phyloP scores from a whole-genome alignment of 345 rosid genomes.

The Bruguiera parviflora region DNA sequence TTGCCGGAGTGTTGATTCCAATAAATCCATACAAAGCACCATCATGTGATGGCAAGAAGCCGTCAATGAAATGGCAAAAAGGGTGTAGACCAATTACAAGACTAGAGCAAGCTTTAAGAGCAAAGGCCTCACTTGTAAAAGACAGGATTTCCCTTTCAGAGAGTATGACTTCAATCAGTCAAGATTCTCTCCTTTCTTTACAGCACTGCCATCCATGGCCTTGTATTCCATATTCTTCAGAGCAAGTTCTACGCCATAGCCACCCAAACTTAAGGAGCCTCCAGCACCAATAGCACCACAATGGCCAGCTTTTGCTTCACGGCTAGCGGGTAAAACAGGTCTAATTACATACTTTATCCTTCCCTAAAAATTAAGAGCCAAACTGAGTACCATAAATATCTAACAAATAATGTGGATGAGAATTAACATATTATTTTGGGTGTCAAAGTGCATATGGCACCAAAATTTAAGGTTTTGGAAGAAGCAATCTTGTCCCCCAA shows the following conservation, averaged over 20 bases:
- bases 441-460: not conserved
- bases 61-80: no score
- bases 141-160: not conserved
- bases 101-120: not conserved
- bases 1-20: not conserved
- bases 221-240: conserved; percentile 98
- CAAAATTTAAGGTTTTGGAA: no score
- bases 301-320: conserved; percentile 63
- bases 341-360: conserved; percentile 82
- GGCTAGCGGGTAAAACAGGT: conserved; percentile 83
- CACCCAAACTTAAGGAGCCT: conserved; percentile 80
- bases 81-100: no score
- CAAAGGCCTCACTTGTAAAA: not conserved
- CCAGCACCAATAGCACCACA: conserved; percentile 85
- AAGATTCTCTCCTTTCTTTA: conserved; percentile 71
- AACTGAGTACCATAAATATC: conserved; percentile 16
- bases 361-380: conserved; percentile 51
- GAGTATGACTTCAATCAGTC: conserved; percentile 1
- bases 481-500: no score
- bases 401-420: not conserved
- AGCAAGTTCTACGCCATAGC: conserved; percentile 99
- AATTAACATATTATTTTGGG: not conserved
- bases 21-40: not conserved
- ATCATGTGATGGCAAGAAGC: no score
- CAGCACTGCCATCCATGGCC: conserved; percentile 92